These are phyloP conservation scores for Aspergillus fischeri DNA, from an alignment of 2,329 filamentous ascomycete species.

Conservation along the genomic window DNA sequence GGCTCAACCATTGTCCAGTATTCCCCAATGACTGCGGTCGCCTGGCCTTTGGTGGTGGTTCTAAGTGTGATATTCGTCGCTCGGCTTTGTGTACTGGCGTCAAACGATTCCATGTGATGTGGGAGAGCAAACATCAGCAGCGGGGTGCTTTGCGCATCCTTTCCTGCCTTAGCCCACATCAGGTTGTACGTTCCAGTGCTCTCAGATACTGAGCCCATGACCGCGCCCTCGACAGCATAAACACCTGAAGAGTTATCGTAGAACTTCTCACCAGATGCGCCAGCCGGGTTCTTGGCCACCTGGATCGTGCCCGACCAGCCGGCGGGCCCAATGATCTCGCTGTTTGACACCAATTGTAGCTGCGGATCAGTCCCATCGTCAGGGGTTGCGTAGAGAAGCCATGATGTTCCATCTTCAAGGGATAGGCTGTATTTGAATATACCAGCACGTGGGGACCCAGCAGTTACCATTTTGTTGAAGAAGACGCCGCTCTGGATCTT, in stretches of 20 bases:
- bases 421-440: conserved; percentile 72
- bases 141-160: conserved; percentile 48
- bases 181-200: conserved; percentile 68
- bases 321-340: conserved; percentile 59
- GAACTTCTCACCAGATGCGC: conserved; percentile 56
- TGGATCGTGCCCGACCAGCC: conserved; percentile 78
- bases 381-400: conserved; percentile 74
- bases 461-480: conserved; percentile 61
- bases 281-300: conserved; percentile 68
- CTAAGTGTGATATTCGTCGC: conserved; percentile 58
- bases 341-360: conserved; percentile 65
- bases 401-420: conserved; percentile 68
- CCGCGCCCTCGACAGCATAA: conserved; percentile 61
- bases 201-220: conserved; percentile 59
- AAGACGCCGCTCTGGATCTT: conserved; percentile 69
- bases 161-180: conserved; percentile 67
- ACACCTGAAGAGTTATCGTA: conserved; percentile 74
- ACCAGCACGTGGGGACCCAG: conserved; percentile 54
- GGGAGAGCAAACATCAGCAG: conserved; percentile 85
- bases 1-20: conserved; percentile 74
- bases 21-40: conserved; percentile 66
- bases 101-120: conserved; percentile 77
- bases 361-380: conserved; percentile 57
- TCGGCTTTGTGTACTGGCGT: conserved; percentile 49
- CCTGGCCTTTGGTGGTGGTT: conserved; percentile 80